Evolutionary conservation across 306 rosid species (phyloP), one percentile per base, ranked within the genome.

Genomic region (Corylus avellana): DNA sequence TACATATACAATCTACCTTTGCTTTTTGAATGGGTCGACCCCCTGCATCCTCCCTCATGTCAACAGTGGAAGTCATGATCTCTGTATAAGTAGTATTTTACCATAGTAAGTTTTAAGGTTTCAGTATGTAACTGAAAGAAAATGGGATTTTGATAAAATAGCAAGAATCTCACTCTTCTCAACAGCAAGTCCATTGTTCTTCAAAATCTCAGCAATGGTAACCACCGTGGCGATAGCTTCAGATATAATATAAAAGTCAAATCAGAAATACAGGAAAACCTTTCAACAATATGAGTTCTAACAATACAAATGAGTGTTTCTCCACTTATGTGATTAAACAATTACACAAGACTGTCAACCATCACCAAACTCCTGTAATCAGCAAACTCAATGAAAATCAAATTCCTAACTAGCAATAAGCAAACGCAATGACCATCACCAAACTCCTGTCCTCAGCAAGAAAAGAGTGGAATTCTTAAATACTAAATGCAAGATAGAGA

Each of bases 191-290:
- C 91, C 97, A 25, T 88, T 90, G 81, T 92, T 90, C 83, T 92
- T 92, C 86, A 92, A 78, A 50, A 92, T 92, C 84, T 92, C 97
- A 75, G 97, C 93, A 77, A 90, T 86, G 13, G 94, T 88, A 16
- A 90, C 97, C 58, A 92, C 97, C 0, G 97, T 90, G 27, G 97
- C 90, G 86, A 92, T 92, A 75, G 97, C 97, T 92, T 88, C 2
- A 77, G 69, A 85, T 6, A 58, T 42, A 47, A 67, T 9, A 67
- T 39, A 37, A 9, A 42, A 42, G 27, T 67, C 51, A 42, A 42
- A 42, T 67, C 50, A 17, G 35, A 59, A 22, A 59, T 59, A 56
- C 14, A 17, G 10, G 35, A 25, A 59, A 59, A 22, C 37, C 2
- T 42, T 42, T 67, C 51, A 4, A 67, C 48, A 42, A 9, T 9